These are phyloP conservation scores for Epichloe aotearoae DNA, from an alignment of 2,329 filamentous ascomycete species.

Conservation along the genomic window DNA sequence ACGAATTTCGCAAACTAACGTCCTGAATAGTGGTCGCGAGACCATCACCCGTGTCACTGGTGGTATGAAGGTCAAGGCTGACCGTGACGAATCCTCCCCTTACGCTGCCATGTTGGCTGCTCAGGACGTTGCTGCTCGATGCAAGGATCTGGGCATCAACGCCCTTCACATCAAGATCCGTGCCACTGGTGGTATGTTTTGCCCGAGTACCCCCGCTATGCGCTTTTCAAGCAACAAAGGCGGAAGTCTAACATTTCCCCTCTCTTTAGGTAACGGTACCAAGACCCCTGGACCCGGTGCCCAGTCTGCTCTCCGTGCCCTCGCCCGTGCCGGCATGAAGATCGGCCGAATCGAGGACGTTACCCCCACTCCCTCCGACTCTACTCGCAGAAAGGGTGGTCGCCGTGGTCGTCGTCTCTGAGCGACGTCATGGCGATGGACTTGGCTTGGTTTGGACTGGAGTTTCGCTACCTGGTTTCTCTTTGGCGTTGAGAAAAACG, in stretches of 20 bases:
- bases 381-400: conserved; percentile 99
- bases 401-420: conserved; percentile 99
- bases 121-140: conserved; percentile 88
- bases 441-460: conserved; percentile 21
- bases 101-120: conserved; percentile 99
- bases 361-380: conserved; percentile 97
- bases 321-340: conserved; percentile 98
- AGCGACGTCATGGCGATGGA: conserved; percentile 22
- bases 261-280: conserved; percentile 73
- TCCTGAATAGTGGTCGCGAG: conserved; percentile 75
- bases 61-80: conserved; percentile 99
- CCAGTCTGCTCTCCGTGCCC: conserved; percentile 95
- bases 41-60: conserved; percentile 99
- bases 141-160: conserved; percentile 61
- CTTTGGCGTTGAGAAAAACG: conserved; percentile 58
- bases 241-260: background rate
- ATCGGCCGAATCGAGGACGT: conserved; percentile 99
- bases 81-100: conserved; percentile 98
- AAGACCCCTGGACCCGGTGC: conserved; percentile 99
- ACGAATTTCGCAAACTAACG: conserved; percentile 2
- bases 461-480: conserved; percentile 35
- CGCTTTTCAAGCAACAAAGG: background rate
- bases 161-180: conserved; percentile 99
- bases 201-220: background rate
- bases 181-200: conserved; percentile 77